These are phyloP conservation scores for Colletotrichum echinochloae DNA, from an alignment of 2,329 filamentous ascomycete genomes.

Conservation along the genomic window DNA sequence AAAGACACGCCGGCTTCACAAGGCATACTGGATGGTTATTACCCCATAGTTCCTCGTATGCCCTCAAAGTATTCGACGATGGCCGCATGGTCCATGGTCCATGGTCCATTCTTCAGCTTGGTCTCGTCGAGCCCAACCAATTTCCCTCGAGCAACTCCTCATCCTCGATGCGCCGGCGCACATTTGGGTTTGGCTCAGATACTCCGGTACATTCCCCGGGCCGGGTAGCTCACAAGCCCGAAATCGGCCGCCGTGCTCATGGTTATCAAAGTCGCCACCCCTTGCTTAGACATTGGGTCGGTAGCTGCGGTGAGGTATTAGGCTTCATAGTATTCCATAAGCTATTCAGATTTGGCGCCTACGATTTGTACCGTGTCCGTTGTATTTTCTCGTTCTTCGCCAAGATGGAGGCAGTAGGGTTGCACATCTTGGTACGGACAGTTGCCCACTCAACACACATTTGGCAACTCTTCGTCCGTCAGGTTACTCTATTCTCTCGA, in stretches of 20 bases:
- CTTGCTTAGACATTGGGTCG: too few relatives aligned
- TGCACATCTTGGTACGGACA: constrained; percentile 39
- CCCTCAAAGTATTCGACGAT: constrained; percentile 41
- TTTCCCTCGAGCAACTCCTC: constrained; percentile 37
- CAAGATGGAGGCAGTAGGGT: constrained; percentile 29
- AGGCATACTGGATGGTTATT: not conserved
- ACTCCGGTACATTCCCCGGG: constrained; percentile 38
- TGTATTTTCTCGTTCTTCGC: constrained; percentile 32
- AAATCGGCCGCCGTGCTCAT: constrained; percentile 40
- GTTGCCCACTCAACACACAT: constrained; percentile 37
- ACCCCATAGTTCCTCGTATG: constrained; percentile 13
- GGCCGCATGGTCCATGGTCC: constrained; percentile 34
- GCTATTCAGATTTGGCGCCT: not conserved
- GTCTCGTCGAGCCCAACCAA: constrained; percentile 37
- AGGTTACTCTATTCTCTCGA: constrained; percentile 37
- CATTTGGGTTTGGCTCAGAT: constrained; percentile 32
- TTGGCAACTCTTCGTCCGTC: constrained; percentile 17
- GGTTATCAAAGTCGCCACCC: constrained; percentile 35
- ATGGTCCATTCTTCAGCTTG: constrained; percentile 34
- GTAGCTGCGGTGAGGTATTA: not conserved
- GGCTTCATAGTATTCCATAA: not conserved
- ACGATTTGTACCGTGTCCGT: constrained; percentile 29
- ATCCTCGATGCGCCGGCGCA: constrained; percentile 32
- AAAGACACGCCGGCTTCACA: not conserved
- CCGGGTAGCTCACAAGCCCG: constrained; percentile 39